phyloP scores from a whole-genome alignment of 176 grass and related monocot genomes.

The Oryza meridionalis region DNA sequence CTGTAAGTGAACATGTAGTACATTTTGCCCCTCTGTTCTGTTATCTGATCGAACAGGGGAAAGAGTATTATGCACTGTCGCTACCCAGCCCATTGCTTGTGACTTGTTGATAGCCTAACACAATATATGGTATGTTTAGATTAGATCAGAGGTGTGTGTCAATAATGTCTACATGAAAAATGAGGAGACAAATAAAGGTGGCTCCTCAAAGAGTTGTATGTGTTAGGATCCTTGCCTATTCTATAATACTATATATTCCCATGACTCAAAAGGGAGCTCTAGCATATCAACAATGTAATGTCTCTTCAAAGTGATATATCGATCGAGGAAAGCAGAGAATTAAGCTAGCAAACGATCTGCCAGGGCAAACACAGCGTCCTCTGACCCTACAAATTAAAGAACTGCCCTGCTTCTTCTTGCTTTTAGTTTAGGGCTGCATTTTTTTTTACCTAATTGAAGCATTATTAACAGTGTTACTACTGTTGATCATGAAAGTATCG shows the following conservation, averaged over 20 bases:
- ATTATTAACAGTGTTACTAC: not conserved
- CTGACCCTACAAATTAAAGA: not conserved
- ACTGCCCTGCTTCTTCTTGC: not conserved
- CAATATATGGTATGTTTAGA: not conserved
- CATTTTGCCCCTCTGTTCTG: too few species aligned
- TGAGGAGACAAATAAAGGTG: constrained; percentile 12
- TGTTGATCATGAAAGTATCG: not conserved
- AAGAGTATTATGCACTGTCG: too few species aligned
- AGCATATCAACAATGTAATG: not conserved
- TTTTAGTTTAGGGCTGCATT: not conserved
- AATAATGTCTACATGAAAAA: not conserved
- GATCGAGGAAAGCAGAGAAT: not conserved
- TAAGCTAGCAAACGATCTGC: not conserved
- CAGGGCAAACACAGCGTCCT: not conserved
- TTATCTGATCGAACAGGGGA: too few species aligned
- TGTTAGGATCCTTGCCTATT: not conserved
- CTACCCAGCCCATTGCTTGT: not conserved
- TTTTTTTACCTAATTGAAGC: not conserved
- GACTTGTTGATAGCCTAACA: not conserved
- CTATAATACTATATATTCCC: not conserved
- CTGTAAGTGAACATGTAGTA: too few species aligned
- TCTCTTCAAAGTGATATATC: not conserved
- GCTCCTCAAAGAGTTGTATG: not conserved
- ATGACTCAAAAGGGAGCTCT: not conserved
- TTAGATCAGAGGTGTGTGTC: not conserved